phyloP scores from a whole-genome alignment of 208 protist genomes.

The Wallacemonas sp. region DNA sequence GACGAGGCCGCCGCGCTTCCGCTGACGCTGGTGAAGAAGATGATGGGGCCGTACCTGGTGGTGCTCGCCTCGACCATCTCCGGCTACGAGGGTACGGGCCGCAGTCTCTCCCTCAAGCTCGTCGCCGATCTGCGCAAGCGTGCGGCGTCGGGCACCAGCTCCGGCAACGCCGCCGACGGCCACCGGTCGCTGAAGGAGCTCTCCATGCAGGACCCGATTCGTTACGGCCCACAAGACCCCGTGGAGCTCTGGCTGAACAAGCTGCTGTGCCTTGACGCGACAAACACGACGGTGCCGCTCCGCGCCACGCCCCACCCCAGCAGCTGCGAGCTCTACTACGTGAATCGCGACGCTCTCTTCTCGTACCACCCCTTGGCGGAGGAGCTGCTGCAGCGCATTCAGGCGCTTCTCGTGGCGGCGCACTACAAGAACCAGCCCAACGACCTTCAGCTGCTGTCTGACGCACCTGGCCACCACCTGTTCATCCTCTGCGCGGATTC shows the following conservation, averaged over 20 bases:
- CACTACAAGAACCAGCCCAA: slow-evolving; percentile 99
- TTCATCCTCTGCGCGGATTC: slow-evolving; percentile 96
- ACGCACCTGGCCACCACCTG: slow-evolving; percentile 98
- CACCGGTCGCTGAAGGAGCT: slow-evolving; percentile 93
- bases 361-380: slow-evolving; percentile 96
- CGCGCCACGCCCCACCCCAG: slow-evolving; percentile 90
- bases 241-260: slow-evolving; percentile 98
- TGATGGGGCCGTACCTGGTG: slow-evolving; percentile 98
- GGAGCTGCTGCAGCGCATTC: slow-evolving; percentile 95
- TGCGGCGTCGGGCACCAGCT: slow-evolving; percentile 6
- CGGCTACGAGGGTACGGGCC: slow-evolving; percentile 99
- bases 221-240: slow-evolving; percentile 95
- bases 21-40: slow-evolving; percentile 95
- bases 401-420: slow-evolving; percentile 95
- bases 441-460: slow-evolving; percentile 99
- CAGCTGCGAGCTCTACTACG: slow-evolving; percentile 97
- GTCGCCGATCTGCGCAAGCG: slow-evolving; percentile 96
- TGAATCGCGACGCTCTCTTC: slow-evolving; percentile 99
- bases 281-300: slow-evolving; percentile 47
- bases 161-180: slow-evolving; percentile 14
- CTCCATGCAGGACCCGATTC: slow-evolving; percentile 96
- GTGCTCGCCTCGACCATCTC: slow-evolving; percentile 99
- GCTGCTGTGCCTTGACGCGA: slow-evolving; percentile 98
- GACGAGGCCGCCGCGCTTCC: slow-evolving; percentile 99
- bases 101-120: slow-evolving; percentile 99